These are phyloP conservation scores for Rubus idaeus DNA, from an alignment of 306 rosid genomes.

Conservation along the genomic window DNA sequence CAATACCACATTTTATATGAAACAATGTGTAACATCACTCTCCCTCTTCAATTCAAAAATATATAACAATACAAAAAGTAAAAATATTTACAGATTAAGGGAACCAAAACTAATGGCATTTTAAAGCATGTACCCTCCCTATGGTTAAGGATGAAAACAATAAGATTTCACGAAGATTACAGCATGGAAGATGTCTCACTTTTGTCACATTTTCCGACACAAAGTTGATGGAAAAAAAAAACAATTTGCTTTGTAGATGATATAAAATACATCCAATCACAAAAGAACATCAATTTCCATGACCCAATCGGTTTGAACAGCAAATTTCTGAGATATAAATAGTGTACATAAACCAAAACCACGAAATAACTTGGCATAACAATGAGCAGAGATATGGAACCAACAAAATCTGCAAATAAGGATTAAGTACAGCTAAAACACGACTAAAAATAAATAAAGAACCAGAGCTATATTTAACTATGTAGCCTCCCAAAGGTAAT, in stretches of 20 bases:
- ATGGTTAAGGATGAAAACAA: constrained; percentile 8
- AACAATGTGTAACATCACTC: neutral
- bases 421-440: neutral
- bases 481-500: constrained; percentile 9
- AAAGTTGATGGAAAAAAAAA: constrained; percentile 28
- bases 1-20: no score
- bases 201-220: constrained; percentile 39
- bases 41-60: neutral
- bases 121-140: constrained; percentile 11
- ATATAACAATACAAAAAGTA: neutral
- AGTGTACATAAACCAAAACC: no score
- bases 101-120: neutral
- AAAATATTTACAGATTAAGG: neutral
- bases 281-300: neutral
- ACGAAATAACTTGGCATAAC: no score
- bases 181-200: constrained; percentile 12
- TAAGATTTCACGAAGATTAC: neutral
- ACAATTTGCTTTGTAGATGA: constrained; percentile 63
- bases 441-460: neutral
- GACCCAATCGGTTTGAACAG: neutral
- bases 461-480: neutral
- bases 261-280: neutral
- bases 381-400: no score
- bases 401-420: neutral
- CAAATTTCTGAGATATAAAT: neutral